Evolutionary conservation across 148 eudicot species (phyloP), one percentile per base, ranked within the genome.

Genomic region (Spergularia bocconei): DNA sequence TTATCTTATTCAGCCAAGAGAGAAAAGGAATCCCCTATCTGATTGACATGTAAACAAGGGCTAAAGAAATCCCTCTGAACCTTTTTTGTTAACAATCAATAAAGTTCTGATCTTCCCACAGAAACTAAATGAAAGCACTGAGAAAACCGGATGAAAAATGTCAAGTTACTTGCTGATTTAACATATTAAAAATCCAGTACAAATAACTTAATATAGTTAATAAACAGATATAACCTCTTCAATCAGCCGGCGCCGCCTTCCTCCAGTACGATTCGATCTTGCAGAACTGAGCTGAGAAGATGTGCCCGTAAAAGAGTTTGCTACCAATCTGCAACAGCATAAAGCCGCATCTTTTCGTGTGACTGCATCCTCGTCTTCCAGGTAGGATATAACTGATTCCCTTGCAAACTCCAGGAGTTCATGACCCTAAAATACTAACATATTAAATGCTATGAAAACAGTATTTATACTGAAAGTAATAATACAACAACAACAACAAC

Each of bases 301-400:
- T 81, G 85, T 75, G 41, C 80, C 86, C 63, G 86, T 82, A 68
- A 92, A 85, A 48, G 96, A 90, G 81, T 85, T 91, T 53, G 91
- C 90, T 56, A 92, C 85, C 84, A 95, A 70, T 82, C 85, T 89
- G 79, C 96, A 95, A 85, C 97, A 95, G 82, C 97, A 91, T 53
- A 95, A 81, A 39, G 98, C 98, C 80, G 98, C 98, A 82, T 92
- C 96, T 79, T 92, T 92, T 62, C 97, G 78, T 70, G 96, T 92
- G 16, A 83, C 81, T 61, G 91, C 92, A 84, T 92, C 97, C 69
- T 90, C 96, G 80, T 92, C 96, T 82, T 92, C 98, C 69, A 95
- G 81, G 82, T 92, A 92, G 54, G 88, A 71, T 23, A 85, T 86
- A 67, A 92, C 98, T 21, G 90, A 89, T 63, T 88, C 92, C 84